Evolutionary conservation across 495 filamentous ascomycete species (phyloP), one percentile per base, ranked within the genome.

Genomic region (Talaromyces thailandensis): DNA sequence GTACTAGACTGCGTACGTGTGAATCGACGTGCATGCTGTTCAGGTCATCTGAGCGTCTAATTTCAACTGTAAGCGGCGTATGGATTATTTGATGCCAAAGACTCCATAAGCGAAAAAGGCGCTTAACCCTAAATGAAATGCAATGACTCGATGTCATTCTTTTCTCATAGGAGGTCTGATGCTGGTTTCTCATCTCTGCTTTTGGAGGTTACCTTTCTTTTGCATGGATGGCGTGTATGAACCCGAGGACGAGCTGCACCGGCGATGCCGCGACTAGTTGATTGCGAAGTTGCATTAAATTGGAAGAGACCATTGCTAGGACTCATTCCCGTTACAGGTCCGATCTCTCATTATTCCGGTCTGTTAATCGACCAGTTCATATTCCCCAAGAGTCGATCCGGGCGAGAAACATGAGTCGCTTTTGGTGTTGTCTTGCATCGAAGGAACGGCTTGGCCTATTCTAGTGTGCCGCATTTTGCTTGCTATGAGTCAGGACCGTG

Each of bases 31-130:
- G 59, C 59, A 61, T 61, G 59, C 59, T 52, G 59, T 9, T 43
- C 29, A 45, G 59, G 59, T 61, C 59, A 61, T 50, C 45, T 50
- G 59, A 61, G 43, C 45, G 57, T 26, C 23, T 59, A 40, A 40
- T 59, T 43, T 23, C 21, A 40, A 59, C 37, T 18, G 5, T 40
- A 37, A 24, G 18, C 29, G 57, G 25, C 23, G 57, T 43, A 45
- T 23, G 56, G 24, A 11, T 55, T 28, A 55, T 55, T 55, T 21
- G 43, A 48, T 48, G 43, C 18, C 18, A 21, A 4, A 48, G 6
- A 48, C 43, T 23, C 43, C 43, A 40, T 40, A 40, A 1, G 18
- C 16, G 43, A 21, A 2, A 8, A 48, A 21, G 2, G 7, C n/a
- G 43, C 43, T 48, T 48, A 48, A 48, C 43, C 43, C 6, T 48